These are phyloP conservation scores for Herpotrichia juniperi DNA, from an alignment of 2,329 filamentous ascomycete species.

Conservation along the genomic window DNA sequence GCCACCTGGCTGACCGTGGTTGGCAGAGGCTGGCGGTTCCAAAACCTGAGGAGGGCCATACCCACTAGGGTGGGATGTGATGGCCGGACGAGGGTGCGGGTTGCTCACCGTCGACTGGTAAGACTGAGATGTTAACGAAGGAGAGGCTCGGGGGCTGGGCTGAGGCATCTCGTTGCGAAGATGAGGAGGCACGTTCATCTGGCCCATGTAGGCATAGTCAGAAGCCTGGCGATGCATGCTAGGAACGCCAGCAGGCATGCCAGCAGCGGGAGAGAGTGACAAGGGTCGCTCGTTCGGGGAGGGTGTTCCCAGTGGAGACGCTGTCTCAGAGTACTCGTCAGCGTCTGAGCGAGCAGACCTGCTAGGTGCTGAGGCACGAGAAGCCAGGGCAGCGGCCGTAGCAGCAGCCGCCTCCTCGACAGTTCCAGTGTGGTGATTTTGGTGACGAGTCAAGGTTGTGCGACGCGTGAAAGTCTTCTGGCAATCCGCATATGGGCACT, in stretches of 20 bases:
- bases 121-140: slow-evolving; percentile 68
- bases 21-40: slow-evolving; percentile 79
- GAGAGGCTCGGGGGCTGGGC: slow-evolving; percentile 69
- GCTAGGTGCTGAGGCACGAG: slow-evolving; percentile 51
- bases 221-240: slow-evolving; percentile 70
- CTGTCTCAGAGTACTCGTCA: slow-evolving; percentile 72
- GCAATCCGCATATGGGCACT: slow-evolving; percentile 95
- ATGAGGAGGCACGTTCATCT: slow-evolving; percentile 80
- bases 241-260: slow-evolving; percentile 68
- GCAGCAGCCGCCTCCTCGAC: slow-evolving; percentile 91
- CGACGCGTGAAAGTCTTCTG: slow-evolving; percentile 98
- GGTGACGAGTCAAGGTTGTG: slow-evolving; percentile 92
- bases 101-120: slow-evolving; percentile 61
- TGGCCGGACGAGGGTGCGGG: slow-evolving; percentile 57
- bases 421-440: slow-evolving; percentile 94
- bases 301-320: slow-evolving; percentile 77
- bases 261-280: slow-evolving; percentile 79
- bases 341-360: slow-evolving; percentile 70
- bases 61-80: slow-evolving; percentile 84
- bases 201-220: slow-evolving; percentile 79
- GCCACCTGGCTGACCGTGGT: slow-evolving; percentile 70
- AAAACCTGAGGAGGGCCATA: slow-evolving; percentile 86
- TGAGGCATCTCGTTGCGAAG: slow-evolving; percentile 77
- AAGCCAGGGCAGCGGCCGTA: slow-evolving; percentile 82
- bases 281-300: slow-evolving; percentile 80